phyloP scores from a whole-genome alignment of 768 basidiomycete genomes.

The Russula dissimulans region DNA sequence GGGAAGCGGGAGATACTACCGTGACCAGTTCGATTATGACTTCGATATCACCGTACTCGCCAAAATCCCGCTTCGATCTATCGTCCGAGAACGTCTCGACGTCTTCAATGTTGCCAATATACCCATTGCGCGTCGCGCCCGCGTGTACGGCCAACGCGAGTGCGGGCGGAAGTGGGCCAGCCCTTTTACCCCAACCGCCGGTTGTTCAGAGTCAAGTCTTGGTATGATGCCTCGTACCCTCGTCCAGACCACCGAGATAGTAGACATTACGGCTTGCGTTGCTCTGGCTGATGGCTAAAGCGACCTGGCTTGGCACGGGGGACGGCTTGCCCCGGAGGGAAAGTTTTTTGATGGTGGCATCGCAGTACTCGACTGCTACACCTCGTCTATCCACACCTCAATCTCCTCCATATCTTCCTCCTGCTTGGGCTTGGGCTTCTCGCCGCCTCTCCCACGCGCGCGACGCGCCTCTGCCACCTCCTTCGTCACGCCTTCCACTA shows the following conservation, averaged over 20 bases:
- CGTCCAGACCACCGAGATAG: conserved; percentile 90
- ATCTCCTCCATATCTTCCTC: conserved; percentile 76
- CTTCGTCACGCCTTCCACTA: conserved; percentile 93
- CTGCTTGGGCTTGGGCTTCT: conserved; percentile 27
- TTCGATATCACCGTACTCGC: conserved; percentile 90
- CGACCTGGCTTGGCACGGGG: conserved; percentile 77
- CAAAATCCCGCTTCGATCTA: conserved; percentile 85
- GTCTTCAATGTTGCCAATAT: conserved; percentile 92
- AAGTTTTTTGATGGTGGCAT: conserved; percentile 91
- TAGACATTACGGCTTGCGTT: conserved; percentile 95
- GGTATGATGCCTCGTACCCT: conserved; percentile 75
- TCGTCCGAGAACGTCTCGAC: conserved; percentile 89
- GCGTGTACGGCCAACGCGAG: conserved; percentile 84
- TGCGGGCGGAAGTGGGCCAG: conserved; percentile 75
- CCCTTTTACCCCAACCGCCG: conserved; percentile 97
- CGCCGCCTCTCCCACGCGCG: conserved; percentile 29
- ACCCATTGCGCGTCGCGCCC: conserved; percentile 94
- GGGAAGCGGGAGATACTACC: no score
- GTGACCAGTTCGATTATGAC: conserved; percentile 94
- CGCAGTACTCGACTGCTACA: no score
- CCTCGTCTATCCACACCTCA: conserved; percentile 89
- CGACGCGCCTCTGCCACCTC: conserved; percentile 51
- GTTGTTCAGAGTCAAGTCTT: conserved; percentile 86
- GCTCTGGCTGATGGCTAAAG: conserved; percentile 80
- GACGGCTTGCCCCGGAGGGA: conserved; percentile 93